Base-by-base conservation (phyloP, 2,329 filamentous ascomycete genomes). In the Fusarium annulatum region DNA sequence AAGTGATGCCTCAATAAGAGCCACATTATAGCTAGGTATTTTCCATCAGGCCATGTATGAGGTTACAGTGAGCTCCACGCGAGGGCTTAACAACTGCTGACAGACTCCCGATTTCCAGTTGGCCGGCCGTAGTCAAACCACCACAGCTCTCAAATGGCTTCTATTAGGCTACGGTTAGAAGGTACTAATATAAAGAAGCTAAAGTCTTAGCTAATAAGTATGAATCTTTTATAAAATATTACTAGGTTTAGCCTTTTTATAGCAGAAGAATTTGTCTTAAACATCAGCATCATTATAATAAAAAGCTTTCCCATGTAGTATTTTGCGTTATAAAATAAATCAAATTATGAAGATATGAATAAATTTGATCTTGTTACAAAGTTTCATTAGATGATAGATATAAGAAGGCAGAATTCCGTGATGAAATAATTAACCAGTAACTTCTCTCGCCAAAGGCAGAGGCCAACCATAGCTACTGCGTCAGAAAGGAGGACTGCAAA, bases 291-390 rank as follows among this genome's bases (percentile, higher is more conserved):
- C 2, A 39, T 12, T 39, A 12, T 39, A 19, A 39, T 19, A 19
- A 39, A n/a, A 9, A n/a, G 7, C 7, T 41, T n/a, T 41, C 12
- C 39, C 2, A 5, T n/a, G 0, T n/a, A n/a, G 21, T n/a, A 15
- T 41, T 41, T 21, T 41, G 21, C 39, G 8, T 15, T 3, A 41
- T 41, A n/a, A 5, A 12, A 15, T n/a, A 15, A 15, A 41, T 41
- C 0, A 4, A n/a, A n/a, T 0, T 15, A 5, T 41, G 0, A 41
- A n/a, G 21, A n/a, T 41, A 41, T 41, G 4, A 41, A 41, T 15
- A n/a, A 15, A 41, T n/a, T 6, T 15, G 0, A 9, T 9, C 21
- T 9, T n/a, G 8, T 0, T 15, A 9, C 39, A 42, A n/a, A 1
- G 2, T 15, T 42, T 42, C 1, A 15, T 15, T n/a, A 15, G 5